A percentile compares a stretch with the other conserved stretches of the same genome.
Evolutionary conservation across 805 yeast genomes (phyloP).

Genomic region (Ogataea saltuana): DNA sequence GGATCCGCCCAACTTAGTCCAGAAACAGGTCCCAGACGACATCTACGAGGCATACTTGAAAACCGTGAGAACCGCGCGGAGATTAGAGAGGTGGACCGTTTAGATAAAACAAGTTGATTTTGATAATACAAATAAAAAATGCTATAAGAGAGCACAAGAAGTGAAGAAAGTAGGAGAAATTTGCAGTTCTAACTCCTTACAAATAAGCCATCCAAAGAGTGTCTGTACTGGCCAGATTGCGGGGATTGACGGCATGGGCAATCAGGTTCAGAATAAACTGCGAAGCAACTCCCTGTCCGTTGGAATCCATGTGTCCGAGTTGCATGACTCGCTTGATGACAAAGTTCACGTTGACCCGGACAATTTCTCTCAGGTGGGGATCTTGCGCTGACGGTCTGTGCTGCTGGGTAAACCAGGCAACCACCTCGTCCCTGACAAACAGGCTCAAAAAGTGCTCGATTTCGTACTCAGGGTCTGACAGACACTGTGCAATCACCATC

Average conservation of each 20-base stretch:
- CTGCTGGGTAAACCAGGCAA: slow-evolving; percentile 89
- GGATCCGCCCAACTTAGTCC: neutral
- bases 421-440: slow-evolving; percentile 93
- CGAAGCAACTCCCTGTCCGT: slow-evolving; percentile 76
- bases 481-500: slow-evolving; percentile 81
- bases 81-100: slow-evolving; percentile 5
- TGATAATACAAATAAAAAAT: neutral
- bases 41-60: slow-evolving; percentile 25
- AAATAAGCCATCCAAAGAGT: slow-evolving; percentile 95
- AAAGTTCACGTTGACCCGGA: slow-evolving; percentile 81
- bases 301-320: slow-evolving; percentile 51
- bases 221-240: slow-evolving; percentile 89
- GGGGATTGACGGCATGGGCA: slow-evolving; percentile 92
- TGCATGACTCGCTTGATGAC: slow-evolving; percentile 78
- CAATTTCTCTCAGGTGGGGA: slow-evolving; percentile 81
- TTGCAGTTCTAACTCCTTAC: no score
- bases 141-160: no score
- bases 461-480: slow-evolving; percentile 90
- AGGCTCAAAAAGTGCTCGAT: slow-evolving; percentile 88
- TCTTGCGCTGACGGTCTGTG: slow-evolving; percentile 84
- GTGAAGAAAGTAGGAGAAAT: no score
- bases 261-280: slow-evolving; percentile 89
- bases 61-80: slow-evolving; percentile 13
- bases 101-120: neutral
- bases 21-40: slow-evolving; percentile 18